Conservation (phyloP, 176 grass and related monocot species). For the Otatea glauca region DNA sequence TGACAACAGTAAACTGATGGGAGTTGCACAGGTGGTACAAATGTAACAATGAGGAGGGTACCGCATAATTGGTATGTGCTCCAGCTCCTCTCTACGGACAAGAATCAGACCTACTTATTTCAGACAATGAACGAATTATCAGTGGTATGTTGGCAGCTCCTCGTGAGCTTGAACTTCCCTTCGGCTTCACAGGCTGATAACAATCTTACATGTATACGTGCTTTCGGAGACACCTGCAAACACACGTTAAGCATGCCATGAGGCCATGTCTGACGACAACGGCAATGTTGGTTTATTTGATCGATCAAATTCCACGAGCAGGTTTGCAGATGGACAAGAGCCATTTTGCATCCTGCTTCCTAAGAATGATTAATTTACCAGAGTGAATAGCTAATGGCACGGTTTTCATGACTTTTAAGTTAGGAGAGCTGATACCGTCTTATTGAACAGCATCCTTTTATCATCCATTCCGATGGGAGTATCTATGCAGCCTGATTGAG, state of each 20-base stretch:
- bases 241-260: background rate
- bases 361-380: background rate
- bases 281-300: background rate
- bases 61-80: background rate
- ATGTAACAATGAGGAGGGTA: background rate
- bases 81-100: background rate
- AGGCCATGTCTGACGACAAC: background rate
- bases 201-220: background rate
- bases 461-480: no score
- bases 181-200: background rate
- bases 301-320: background rate
- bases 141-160: no score
- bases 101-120: background rate
- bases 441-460: no score
- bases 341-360: background rate
- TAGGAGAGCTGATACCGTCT: no score
- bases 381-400: no score
- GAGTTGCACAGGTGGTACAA: background rate
- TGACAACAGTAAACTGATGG: background rate
- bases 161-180: background rate
- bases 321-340: background rate
- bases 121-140: background rate
- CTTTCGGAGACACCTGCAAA: constrained; percentile 21
- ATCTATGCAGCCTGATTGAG: constrained; percentile 16
- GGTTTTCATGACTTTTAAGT: no score